Base-by-base conservation (phyloP, 768 basidiomycete genomes). In the Ephemerocybe angulata region DNA sequence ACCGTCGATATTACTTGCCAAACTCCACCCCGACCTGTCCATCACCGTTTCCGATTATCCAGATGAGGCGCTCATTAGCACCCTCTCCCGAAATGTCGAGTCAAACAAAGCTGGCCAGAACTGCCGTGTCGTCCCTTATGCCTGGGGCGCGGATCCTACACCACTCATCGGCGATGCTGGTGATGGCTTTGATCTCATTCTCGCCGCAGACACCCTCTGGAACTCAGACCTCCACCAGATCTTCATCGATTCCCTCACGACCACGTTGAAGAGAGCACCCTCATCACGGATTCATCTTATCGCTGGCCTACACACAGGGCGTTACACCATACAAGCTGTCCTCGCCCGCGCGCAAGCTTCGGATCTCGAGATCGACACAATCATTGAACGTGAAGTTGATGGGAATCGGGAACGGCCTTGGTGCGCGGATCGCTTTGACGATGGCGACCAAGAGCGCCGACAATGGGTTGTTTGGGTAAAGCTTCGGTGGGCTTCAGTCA, bases 201-300 rank as follows among this genome's bases (percentile, higher is more conserved):
- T 90, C 22, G 87, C 88, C 0, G 85, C 88, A 12, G 90, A 91
- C 63, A 90, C 88, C 28, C 69, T 92, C 1, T 91, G 88, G 90
- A 87, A 90, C 62, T 67, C 85, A 3, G 81, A 83, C 22, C 58
- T 78, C 3, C 88, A 90, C 59, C 58, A 47, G 0, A 58, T 76
- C 10, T 83, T 89, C 51, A 67, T 88, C 33, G 65, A 75, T 4
- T 77, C 85, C 3, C 70, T 91, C 15, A 68, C 68, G 41, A 53
- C 60, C 56, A 80, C 80, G 17, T 73, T 90, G 30, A 72, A 68
- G 41, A 76, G 64, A 49, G 35, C 64, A 70, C 10, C 53, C 67
- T 1, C 57, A 70, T 35, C 88, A 28, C 79, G 86, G 10, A 63
- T 82, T 46, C 78, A 88, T 62, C 63, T 90, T n/a, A 77, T 90